Conservation (phyloP, 129 eudicot species). For the Glebionis coronaria region DNA sequence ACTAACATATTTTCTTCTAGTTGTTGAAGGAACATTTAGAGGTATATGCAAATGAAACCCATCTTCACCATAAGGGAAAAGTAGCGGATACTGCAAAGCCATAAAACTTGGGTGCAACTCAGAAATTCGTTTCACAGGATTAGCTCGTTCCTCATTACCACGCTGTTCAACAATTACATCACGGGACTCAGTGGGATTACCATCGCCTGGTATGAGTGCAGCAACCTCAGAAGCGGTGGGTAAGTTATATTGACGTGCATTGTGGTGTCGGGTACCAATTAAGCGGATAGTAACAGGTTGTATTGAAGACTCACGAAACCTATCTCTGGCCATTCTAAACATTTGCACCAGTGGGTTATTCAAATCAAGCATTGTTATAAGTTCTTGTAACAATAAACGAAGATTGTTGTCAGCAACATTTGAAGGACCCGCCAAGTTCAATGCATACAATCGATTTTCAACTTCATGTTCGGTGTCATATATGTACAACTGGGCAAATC, state of each 20-base stretch:
- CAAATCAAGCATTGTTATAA: not conserved
- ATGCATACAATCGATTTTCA: not conserved
- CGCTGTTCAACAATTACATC: not conserved
- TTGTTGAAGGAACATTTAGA: not conserved
- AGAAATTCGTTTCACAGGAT: not conserved
- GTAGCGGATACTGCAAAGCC: not conserved
- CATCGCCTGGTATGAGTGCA: not conserved
- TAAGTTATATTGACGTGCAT: not conserved
- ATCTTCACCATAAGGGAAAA: conserved; percentile 5
- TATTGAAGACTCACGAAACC: not conserved
- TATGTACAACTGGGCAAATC: no score
- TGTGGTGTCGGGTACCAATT: not conserved
- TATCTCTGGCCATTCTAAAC: not conserved
- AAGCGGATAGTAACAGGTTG: not conserved
- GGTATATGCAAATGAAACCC: not conserved
- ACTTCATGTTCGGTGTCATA: not conserved
- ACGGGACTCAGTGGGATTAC: not conserved
- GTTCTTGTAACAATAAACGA: not conserved
- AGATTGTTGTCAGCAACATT: not conserved
- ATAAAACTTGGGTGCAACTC: conserved; percentile 1
- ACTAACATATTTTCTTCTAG: not conserved
- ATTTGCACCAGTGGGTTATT: not conserved
- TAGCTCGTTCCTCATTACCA: not conserved
- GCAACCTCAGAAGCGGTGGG: not conserved
- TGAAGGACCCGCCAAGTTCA: not conserved